Base-by-base conservation (phyloP, 768 basidiomycete genomes). In the Pulveroboletus sp. region DNA sequence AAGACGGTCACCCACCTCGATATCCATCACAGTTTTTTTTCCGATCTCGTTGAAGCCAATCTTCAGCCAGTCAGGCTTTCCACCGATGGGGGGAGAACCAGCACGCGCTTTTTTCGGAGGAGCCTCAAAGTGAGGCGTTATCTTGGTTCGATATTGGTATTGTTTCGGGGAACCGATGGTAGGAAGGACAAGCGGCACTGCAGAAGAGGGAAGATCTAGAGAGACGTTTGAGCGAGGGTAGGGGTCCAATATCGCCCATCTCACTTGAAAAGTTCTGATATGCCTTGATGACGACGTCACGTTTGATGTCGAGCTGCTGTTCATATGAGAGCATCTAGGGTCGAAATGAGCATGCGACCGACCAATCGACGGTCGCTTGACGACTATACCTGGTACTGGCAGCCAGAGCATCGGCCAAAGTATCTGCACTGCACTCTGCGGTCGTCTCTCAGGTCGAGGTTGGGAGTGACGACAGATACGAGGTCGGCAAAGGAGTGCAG, bases 101-200 rank as follows among this genome's bases (percentile, higher is more conserved):
- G 12, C 45, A n/a, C 61, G 57, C 35, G 65, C 60, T 42, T 64
- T 71, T 47, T 75, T 81, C 1, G 80, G 78, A 0, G 92, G 84
- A 0, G 83, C 78, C 21, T 93, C 89, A 54, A 98, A 98, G 65
- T 99, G 96, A 0, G 96, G 96, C 0, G 96, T 97, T 46, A 99
- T 84, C 71, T 99, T 99, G 2, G 96, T 99, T 30, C 95, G 82
- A 66, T 99, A 99, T 45, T 77, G 81, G 65, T 95, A 97, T 47
- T 94, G 83, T 43, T 89, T 73, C 0, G 95, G 96, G 0, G 90
- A 93, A n/a, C 82, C 79, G 7, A 93, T 82, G 0, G 93, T 96
- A 0, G 82, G 69, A 35, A 77, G 76, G 17, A 93, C 82, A 0
- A 66, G 46, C 8, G 95, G 93, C 2, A 95, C 70, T 0, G 72